Base-by-base conservation (phyloP, 768 basidiomycete genomes). In the Hydnum rufescens region DNA sequence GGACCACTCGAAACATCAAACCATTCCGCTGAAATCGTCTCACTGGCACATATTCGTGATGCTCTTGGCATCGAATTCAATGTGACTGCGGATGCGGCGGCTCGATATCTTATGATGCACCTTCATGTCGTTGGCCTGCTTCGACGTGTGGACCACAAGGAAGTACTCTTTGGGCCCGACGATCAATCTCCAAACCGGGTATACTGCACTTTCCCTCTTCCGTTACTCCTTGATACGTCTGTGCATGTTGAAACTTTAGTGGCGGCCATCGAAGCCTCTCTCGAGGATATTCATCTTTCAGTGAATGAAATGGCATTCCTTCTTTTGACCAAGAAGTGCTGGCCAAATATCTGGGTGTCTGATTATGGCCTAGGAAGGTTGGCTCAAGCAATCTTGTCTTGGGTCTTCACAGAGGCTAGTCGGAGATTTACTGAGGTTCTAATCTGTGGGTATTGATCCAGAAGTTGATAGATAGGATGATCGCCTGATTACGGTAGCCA, bases 241-340 rank as follows among this genome's bases (percentile, higher is more conserved):
- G 69, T 71, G 18, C 76, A 78, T 44, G 82, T 88, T 4, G 84
- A 87, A 59, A 74, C 71, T 0, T 67, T 89, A 28, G 74, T 85
- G 19, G 70, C 76, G 4, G 71, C 80, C 3, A 74, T 86, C 26
- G 84, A 86, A 61, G 73, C 74, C 3, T 80, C 77, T 58, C 66
- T 89, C 23, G 66, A 69, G 3, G 81, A 85, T 58, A 61, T 84
- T 25, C 77, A 86, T 62, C 66, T 89, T 28, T 74, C 78, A 2
- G 69, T 78, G 26, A 83, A 85, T 58, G 86, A 89, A 63, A 67
- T 72, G 32, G 85, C 79, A 1, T 72, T 88, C 53, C 63, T 84
- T 4, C 65, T 87, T 16, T 66, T 89, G n/a, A 66, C 69, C 3
- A 71, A 76, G 52, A 71, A 77, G 58, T 74, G 83, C 56, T 85